Conservation (phyloP, 441 rosid species). For the Gossypium gossypioides region DNA sequence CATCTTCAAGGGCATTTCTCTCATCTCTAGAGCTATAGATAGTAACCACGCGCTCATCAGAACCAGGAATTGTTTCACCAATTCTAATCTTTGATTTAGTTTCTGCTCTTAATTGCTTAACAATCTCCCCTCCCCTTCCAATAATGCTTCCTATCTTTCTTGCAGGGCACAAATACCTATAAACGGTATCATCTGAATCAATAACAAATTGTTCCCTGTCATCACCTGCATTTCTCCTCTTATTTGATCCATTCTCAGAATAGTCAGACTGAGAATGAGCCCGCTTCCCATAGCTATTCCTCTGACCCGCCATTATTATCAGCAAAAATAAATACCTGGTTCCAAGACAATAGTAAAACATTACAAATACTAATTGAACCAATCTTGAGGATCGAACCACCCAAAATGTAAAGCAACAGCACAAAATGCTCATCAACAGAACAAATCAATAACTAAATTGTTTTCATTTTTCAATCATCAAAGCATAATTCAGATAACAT, state of each 20-base stretch:
- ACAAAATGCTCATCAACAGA: background rate
- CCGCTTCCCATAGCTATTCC: constrained; percentile 76
- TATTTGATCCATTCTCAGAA: constrained; percentile 50
- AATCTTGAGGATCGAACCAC: background rate
- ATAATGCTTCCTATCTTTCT: constrained; percentile 90
- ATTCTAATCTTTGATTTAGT: constrained; percentile 80
- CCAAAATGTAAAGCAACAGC: background rate
- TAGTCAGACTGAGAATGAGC: constrained; percentile 60
- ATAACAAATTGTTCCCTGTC: constrained; percentile 61
- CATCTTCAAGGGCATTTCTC: constrained; percentile 59
- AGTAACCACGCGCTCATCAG: constrained; percentile 90
- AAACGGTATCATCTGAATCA: constrained; percentile 64
- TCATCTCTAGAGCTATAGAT: constrained; percentile 80
- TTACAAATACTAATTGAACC: background rate
- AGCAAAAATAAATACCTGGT: constrained; percentile 10
- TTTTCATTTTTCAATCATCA: background rate
- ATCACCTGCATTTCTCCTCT: constrained; percentile 60
- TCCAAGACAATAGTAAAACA: constrained; percentile 1
- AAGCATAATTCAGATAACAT: background rate
- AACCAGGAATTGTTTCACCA: constrained; percentile 64
- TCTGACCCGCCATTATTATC: constrained; percentile 57
- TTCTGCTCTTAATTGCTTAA: constrained; percentile 74
- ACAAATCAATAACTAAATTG: background rate
- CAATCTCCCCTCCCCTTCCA: constrained; percentile 95
- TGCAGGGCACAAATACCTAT: constrained; percentile 71